These are phyloP conservation scores for Trypanosoma boissoni DNA, from an alignment of 208 protist genomes.

Conservation along the genomic window DNA sequence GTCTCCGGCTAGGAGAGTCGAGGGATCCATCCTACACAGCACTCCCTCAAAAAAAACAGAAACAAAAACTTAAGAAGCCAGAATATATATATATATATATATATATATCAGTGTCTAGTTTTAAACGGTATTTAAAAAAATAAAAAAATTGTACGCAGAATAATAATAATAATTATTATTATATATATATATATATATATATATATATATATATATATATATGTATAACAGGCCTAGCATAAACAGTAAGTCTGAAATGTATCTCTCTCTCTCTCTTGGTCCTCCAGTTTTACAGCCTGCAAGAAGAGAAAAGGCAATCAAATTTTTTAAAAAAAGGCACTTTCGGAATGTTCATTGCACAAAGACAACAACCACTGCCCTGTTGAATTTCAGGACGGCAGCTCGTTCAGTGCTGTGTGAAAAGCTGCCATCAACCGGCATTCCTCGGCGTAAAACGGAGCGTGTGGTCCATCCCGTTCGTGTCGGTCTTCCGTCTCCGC, in stretches of 20 bases:
- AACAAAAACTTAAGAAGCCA: background rate
- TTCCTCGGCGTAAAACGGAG: constrained; percentile 26
- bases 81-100: constrained; percentile 7
- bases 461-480: constrained; percentile 15
- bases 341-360: too few species aligned
- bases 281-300: too few species aligned
- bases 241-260: too few species aligned
- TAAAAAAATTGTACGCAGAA: constrained; percentile 5
- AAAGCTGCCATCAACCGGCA: constrained; percentile 22
- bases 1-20: background rate
- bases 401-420: constrained; percentile 25
- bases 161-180: background rate
- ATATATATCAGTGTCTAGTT: too few species aligned
- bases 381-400: constrained; percentile 16
- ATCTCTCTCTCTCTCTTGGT: too few species aligned
- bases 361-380: too few species aligned
- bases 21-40: background rate
- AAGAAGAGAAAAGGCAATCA: too few species aligned
- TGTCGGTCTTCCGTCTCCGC: constrained; percentile 28
- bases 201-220: too few species aligned
- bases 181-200: background rate
- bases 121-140: too few species aligned
- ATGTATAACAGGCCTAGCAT: too few species aligned
- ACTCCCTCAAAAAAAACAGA: constrained; percentile 2
- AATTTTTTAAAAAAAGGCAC: too few species aligned